Base-by-base conservation (phyloP, 495 filamentous ascomycete genomes). In the Tuber magnatum region DNA sequence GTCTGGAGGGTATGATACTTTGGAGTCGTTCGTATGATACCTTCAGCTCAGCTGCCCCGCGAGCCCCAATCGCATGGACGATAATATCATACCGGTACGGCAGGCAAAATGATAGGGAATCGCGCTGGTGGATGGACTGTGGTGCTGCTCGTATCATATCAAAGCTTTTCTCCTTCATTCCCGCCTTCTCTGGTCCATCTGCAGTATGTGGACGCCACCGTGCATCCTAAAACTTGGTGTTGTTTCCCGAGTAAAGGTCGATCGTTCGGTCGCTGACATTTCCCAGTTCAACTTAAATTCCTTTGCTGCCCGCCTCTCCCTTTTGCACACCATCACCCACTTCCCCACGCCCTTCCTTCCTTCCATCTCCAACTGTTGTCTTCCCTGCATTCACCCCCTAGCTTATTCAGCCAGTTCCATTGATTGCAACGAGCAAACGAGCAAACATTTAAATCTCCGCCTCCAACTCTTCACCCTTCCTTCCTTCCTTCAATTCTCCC, bases 371-470 rank as follows among this genome's bases (percentile, higher is more conserved):
- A 61, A 16, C 51, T 28, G 24, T 8, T 56, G n/a, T 28, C n/a
- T 61, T 32, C 51, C 51, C 12, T 65, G 56, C 28, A 65, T 32
- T 68, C 51, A 18, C 39, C 71, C 10, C 32, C 71, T 22, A 14
- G 22, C 71, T 39, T 73, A 39, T 24, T 68, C 28, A 71, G 51
- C 61, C 51, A 7, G 22, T 24, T 28, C 71, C 72, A n/a, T 22
- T 40, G 3, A n/a, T 51, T 51, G 46, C 46, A 51, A 51, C 46
- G 0, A 24, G 9, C 51, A 9, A 4, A 40, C 32, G 43, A 18
- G 38, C 73, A 61, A 71, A 74, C 73, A 32, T 41, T 14, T 40
- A 28, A 48, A 71, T 28, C 73, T 75, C 22, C 39, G n/a, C 28
- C n/a, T 14, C 7, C n/a, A 22, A 73, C 44, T 78, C 44, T 46